Evolutionary conservation across 2,329 filamentous ascomycete genomes (phyloP).

Genomic region (Venturia nashicola): DNA sequence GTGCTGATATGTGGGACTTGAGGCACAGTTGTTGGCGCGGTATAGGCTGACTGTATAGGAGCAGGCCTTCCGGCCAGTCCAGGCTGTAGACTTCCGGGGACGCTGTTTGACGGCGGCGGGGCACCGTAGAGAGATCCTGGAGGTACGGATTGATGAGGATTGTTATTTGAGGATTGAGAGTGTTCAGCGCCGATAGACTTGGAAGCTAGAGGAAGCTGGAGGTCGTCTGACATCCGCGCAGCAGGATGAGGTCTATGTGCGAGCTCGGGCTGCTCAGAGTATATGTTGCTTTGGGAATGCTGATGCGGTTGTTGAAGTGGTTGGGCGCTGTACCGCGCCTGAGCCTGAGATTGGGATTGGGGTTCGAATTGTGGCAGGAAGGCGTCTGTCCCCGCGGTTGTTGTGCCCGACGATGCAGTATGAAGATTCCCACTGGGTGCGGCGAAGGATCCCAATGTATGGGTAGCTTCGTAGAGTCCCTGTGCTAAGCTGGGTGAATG

Average conservation of each 20-base stretch:
- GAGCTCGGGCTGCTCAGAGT: background rate
- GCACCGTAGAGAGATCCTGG: slow-evolving; percentile 15
- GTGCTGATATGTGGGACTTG: slow-evolving; percentile 38
- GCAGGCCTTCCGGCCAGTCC: slow-evolving; percentile 38
- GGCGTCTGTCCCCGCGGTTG: no score
- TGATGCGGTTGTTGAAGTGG: background rate
- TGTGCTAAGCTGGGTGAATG: slow-evolving; percentile 6
- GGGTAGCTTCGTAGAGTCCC: slow-evolving; percentile 33
- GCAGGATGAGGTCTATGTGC: background rate
- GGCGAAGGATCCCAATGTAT: slow-evolving; percentile 35
- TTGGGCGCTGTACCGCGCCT: background rate
- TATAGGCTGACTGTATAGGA: slow-evolving; percentile 38
- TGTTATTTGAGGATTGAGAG: slow-evolving; percentile 2
- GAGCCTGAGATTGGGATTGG: slow-evolving; percentile 10
- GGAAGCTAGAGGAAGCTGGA: background rate
- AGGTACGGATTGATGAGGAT: slow-evolving; percentile 14
- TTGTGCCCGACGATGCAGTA: slow-evolving; percentile 24
- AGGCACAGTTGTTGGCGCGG: slow-evolving; percentile 44
- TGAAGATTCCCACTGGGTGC: slow-evolving; percentile 24
- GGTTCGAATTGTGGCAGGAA: slow-evolving; percentile 15
- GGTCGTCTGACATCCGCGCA: background rate
- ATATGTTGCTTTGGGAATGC: background rate
- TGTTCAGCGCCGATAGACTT: background rate
- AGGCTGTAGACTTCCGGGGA: slow-evolving; percentile 51
- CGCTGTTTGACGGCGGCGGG: slow-evolving; percentile 22